Evolutionary conservation across 2,329 filamentous ascomycete species (phyloP).

Genomic region (Simplicillium aogashimaense): DNA sequence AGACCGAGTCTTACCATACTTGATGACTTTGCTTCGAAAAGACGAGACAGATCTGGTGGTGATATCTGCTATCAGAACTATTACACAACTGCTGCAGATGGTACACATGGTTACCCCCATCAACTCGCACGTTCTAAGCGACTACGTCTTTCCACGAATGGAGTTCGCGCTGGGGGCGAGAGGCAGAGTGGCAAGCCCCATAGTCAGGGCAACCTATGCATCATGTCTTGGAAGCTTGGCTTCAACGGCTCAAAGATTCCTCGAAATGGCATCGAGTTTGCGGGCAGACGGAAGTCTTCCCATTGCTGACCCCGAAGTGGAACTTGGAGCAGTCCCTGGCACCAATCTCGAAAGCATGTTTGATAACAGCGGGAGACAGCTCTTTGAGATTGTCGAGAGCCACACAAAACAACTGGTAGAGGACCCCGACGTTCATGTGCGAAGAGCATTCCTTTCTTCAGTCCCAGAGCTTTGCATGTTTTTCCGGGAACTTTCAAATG

Average conservation of each 20-base stretch:
- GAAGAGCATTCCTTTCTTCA: constrained; percentile 82
- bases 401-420: constrained; percentile 88
- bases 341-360: constrained; percentile 74
- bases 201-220: constrained; percentile 85
- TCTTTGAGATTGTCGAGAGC: constrained; percentile 73
- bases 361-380: constrained; percentile 74
- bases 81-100: constrained; percentile 80
- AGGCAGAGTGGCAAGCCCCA: constrained; percentile 41
- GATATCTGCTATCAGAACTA: constrained; percentile 72
- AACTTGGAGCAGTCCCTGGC: constrained; percentile 57
- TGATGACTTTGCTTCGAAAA: constrained; percentile 64
- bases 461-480: constrained; percentile 91
- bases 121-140: constrained; percentile 59
- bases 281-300: constrained; percentile 74
- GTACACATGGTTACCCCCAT: constrained; percentile 79
- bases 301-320: constrained; percentile 67
- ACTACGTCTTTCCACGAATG: constrained; percentile 58
- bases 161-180: constrained; percentile 40
- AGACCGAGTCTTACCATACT: constrained; percentile 83
- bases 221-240: constrained; percentile 85
- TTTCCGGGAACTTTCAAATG: constrained; percentile 85
- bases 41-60: constrained; percentile 80
- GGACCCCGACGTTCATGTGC: constrained; percentile 75
- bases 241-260: constrained; percentile 71
- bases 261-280: constrained; percentile 85